phyloP scores from a whole-genome alignment of 495 filamentous ascomycete species.

The Aspergillus cavernicola region DNA sequence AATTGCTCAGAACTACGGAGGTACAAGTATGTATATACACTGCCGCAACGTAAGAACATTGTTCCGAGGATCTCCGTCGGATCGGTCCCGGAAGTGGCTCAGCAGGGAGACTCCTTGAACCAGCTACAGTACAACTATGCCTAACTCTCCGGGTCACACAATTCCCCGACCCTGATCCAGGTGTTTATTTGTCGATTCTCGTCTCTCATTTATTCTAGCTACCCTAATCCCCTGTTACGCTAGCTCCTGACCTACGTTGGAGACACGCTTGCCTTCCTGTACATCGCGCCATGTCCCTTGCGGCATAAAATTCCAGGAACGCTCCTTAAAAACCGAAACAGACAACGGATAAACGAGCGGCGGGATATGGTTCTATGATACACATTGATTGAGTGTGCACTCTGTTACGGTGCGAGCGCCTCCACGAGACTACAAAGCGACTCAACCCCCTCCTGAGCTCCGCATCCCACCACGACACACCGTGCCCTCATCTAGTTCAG shows the following conservation, averaged over 20 bases:
- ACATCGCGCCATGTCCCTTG: conserved; percentile 18
- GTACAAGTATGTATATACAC: conserved; percentile 12
- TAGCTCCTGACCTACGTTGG: not conserved
- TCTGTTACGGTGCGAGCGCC: conserved; percentile 25
- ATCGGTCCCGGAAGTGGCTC: conserved; percentile 38
- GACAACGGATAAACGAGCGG: not conserved
- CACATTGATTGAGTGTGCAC: conserved; percentile 23
- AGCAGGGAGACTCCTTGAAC: conserved; percentile 17
- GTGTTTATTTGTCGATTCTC: not conserved
- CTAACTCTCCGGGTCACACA: not conserved
- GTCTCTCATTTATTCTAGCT: not conserved
- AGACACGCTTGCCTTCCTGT: conserved; percentile 9
- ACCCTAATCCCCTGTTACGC: not conserved
- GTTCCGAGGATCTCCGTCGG: conserved; percentile 27
- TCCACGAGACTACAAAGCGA: not conserved
- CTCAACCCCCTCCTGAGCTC: not conserved
- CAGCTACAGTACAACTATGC: conserved; percentile 5
- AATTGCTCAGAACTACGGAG: not conserved
- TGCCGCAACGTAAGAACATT: conserved; percentile 39
- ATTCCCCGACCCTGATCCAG: not conserved
- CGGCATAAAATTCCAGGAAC: conserved; percentile 9
- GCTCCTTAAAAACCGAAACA: not conserved
- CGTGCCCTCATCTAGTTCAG: not conserved
- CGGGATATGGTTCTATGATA: conserved; percentile 38
- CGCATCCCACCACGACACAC: not conserved